Evolutionary conservation across 2,329 filamentous ascomycete genomes (phyloP), one percentile per base, ranked within the genome.

Genomic region (Chaetomium sp.): DNA sequence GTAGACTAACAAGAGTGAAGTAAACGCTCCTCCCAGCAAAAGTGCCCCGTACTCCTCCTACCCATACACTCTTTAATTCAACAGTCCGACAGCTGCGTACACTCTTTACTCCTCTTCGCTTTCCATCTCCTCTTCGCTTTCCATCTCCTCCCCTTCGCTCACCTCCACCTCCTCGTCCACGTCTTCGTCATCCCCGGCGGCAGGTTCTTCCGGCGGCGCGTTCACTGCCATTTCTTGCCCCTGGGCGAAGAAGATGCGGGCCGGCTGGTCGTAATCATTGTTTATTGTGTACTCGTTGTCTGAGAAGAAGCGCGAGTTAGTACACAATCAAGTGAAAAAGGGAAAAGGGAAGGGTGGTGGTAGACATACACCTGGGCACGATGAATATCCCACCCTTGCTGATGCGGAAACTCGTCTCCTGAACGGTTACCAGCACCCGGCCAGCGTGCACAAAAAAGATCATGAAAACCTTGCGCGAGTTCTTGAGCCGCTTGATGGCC

Each of bases 391-490:
- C 94, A 49, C 94, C 93, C 71, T 90, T 92, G 45, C 89, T 87
- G 69, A 97, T 93, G 63, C 90, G 87, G 75, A 99, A 98, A 67
- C 83, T 81, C 27, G 85, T 90, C 69, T 90, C 86, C 69, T 90
- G 87, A 56, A 96, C 85, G 31, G 87, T 90, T 23, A 97, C 93
- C 69, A 87, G 82, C 23, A 97, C 92, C 69, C 90, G 88, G 25
- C 95, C 95, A 53, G 86, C 85, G 71, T 92, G 89, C 33, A 99
- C 90, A 72, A 96, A 97, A 77, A 98, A 98, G 1, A 91, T 89
- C 90, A 99, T 95, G 74, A 97, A 93, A 92, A 97, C 98, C 79
- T 91, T 93, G 68, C 94, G 85, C 42, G 91, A 90, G 77, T 97
- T 98, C 83, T 98, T 98, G 57, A 89, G 86, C 70, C 89, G 87